Percentiles rank a stretch among this genome's conserved stretches.
Evolutionary conservation across 176 grass and related monocot genomes (phyloP).

Genomic region (Oryza brachyantha): DNA sequence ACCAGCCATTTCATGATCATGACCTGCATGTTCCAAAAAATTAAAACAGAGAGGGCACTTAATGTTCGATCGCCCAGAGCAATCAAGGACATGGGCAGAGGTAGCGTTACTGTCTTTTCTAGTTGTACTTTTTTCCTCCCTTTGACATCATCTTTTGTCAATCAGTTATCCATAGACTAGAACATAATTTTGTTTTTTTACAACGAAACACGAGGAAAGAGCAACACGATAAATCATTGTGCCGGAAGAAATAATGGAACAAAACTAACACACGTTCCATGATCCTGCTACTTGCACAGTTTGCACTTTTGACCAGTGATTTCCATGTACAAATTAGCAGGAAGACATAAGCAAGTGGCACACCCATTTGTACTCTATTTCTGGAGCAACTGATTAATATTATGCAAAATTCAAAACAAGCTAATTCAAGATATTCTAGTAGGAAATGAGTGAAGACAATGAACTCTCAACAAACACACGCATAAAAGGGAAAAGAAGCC

Average conservation of each 20-base stretch:
- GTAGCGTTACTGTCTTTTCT: neutral
- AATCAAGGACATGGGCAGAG: neutral
- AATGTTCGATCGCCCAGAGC: neutral
- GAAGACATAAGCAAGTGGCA: neutral
- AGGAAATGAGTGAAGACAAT: neutral
- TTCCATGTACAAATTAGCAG: neutral
- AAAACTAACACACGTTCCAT: neutral
- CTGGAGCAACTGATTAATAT: neutral
- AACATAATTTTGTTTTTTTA: neutral
- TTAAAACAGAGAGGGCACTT: too few species aligned
- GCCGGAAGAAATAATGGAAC: neutral
- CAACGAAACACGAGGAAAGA: neutral
- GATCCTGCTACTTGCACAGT: neutral
- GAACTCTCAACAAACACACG: neutral
- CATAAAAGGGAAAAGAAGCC: neutral
- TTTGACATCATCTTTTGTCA: neutral
- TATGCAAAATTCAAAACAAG: neutral
- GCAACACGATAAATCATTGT: neutral
- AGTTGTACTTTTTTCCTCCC: neutral
- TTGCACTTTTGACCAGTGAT: constrained; percentile 12
- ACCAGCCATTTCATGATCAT: neutral
- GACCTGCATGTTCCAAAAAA: neutral
- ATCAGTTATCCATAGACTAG: neutral
- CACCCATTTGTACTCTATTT: constrained; percentile 8
- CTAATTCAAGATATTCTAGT: neutral